Base-by-base conservation (phyloP, 1,284 basidiomycete genomes). In the Clitocybe nebularis region DNA sequence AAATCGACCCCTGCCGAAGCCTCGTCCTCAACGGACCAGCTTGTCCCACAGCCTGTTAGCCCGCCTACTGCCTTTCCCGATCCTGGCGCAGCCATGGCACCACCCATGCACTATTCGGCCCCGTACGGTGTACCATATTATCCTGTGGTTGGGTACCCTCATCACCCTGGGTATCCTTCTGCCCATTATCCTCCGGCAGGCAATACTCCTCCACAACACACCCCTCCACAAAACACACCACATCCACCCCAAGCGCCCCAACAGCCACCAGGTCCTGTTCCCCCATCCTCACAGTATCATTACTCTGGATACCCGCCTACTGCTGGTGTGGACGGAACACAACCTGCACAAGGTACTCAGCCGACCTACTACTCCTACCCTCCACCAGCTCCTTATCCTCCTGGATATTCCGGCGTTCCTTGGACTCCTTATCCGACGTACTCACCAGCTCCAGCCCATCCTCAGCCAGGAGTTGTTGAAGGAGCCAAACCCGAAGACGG, bases 351-450 rank as follows among this genome's bases (percentile, higher is more conserved):
- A 14, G 16, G 22, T 16, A 21, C 14, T 22, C 47, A 39, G 9
- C 44, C 23, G 28, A 25, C 39, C 3, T 52, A 52, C 36, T 52
- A 50, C 28, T 26, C 43, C 7, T 50, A 50, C 28, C 37, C 46
- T 21, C 41, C 48, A 8, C 50, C 43, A 9, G 34, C 34, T 17
- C 16, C 16, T n/a, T 43, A 49, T 17, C 22, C 43, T 7, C 10
- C 34, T 14, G 29, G 29, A 9, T 32, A 16, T 11, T 32, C 29
- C 14, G 14, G 14, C 4, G 29, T 32, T 32, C 14, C 29, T 14
- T 32, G 29, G 29, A 13, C 29, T 32, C 29, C 14, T 16, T 32
- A 32, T 32, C 29, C 29, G 16, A 29, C 32, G 11, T 36, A 36
- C 14, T 16, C 34, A 3, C 17, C 41, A 5, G 17, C 41, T 39